phyloP scores from a whole-genome alignment of 345 rosid species.

The Reutealis trisperma region DNA sequence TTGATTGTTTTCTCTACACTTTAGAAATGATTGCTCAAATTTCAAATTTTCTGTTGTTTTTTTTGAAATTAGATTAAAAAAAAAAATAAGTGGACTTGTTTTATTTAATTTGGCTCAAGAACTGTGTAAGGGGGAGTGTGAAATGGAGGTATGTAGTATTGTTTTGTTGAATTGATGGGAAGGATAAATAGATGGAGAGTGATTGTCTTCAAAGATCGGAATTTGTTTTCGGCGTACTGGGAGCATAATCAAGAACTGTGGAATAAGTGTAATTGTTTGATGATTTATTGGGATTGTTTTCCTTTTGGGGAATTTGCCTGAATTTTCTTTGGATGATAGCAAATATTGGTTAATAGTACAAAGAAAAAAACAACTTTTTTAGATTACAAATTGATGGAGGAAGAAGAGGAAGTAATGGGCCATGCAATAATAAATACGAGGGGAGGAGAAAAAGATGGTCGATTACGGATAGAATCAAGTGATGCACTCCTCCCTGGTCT shows the following conservation, averaged over 20 bases:
- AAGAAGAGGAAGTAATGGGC: constrained; percentile 35
- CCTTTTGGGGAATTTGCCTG: constrained; percentile 28
- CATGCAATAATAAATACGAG: constrained; percentile 22
- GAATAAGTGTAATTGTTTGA: constrained; percentile 13
- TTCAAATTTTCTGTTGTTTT: background rate
- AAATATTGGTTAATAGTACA: constrained; percentile 35
- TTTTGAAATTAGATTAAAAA: background rate
- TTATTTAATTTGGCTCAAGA: constrained; percentile 4
- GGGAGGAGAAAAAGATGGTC: constrained; percentile 57
- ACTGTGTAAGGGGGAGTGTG: constrained; percentile 11
- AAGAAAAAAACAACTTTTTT: constrained; percentile 26
- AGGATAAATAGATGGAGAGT: constrained; percentile 41
- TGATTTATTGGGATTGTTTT: constrained; percentile 23
- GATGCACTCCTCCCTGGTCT: constrained; percentile 79
- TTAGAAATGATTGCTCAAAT: constrained; percentile 14
- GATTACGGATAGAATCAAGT: constrained; percentile 47
- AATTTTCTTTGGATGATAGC: constrained; percentile 27
- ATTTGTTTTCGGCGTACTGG: constrained; percentile 39
- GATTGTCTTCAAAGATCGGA: constrained; percentile 35
- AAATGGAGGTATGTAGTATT: constrained; percentile 15
- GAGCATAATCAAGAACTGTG: constrained; percentile 27
- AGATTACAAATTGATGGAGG: constrained; percentile 35
- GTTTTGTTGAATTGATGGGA: constrained; percentile 36
- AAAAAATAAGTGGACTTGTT: background rate
- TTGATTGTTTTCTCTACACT: constrained; percentile 15